These are phyloP conservation scores for Phylloporus sp. DNA, from an alignment of 768 basidiomycete species.

Conservation along the genomic window DNA sequence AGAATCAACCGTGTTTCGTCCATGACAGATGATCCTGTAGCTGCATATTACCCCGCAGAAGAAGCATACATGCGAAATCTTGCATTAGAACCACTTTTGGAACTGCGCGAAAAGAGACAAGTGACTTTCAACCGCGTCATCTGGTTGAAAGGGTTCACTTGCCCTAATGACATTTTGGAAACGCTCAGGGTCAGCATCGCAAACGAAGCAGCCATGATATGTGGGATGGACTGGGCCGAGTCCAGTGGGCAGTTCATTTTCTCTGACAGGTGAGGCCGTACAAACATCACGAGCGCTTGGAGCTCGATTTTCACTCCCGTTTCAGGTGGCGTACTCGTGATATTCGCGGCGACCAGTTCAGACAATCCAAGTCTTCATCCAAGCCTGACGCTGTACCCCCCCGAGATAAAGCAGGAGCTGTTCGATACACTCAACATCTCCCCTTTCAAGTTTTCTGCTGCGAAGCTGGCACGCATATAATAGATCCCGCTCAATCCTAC, in stretches of 20 bases:
- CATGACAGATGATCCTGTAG: constrained; percentile 85
- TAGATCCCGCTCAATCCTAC: constrained; percentile 94
- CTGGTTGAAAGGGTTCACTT: constrained; percentile 99
- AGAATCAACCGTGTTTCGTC: constrained; percentile 86
- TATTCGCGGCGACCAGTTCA: constrained; percentile 96
- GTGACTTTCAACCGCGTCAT: constrained; percentile 88
- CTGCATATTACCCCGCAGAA: constrained; percentile 93
- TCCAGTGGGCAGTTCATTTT: constrained; percentile 97
- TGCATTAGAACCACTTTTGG: constrained; percentile 83
- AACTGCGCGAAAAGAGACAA: constrained; percentile 68
- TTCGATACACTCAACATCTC: constrained; percentile 84
- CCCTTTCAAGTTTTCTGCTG: constrained; percentile 99
- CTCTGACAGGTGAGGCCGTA: constrained; percentile 73
- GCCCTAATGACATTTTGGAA: constrained; percentile 96
- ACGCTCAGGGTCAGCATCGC: constrained; percentile 85
- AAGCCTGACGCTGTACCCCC: constrained; percentile 90
- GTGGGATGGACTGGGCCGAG: constrained; percentile 99
- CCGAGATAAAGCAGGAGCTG: constrained; percentile 74
- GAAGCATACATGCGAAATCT: constrained; percentile 93
- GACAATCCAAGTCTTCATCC: constrained; percentile 91
- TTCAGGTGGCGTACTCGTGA: constrained; percentile 93
- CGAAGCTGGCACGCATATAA: constrained; percentile 94
- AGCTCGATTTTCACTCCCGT: neutral
- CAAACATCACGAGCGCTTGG: no score
- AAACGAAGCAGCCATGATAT: constrained; percentile 96